phyloP scores from a whole-genome alignment of 2,329 filamentous ascomycete species.

The Ceratocystis ficicola region DNA sequence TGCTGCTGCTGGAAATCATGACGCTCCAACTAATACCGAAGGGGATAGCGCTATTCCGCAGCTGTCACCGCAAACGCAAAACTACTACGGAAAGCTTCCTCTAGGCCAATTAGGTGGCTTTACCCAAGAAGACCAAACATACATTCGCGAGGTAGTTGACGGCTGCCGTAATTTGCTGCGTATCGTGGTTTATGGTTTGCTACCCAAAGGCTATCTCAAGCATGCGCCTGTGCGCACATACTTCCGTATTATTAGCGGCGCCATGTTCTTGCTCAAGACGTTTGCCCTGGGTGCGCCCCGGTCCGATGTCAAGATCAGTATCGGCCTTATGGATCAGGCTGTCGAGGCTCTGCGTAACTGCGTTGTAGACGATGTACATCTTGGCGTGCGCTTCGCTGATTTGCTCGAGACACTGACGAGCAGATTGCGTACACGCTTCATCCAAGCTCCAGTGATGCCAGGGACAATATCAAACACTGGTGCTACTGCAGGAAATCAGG shows the following conservation, averaged over 20 bases:
- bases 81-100: constrained; percentile 52
- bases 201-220: constrained; percentile 63
- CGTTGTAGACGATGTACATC: constrained; percentile 73
- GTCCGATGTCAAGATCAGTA: constrained; percentile 62
- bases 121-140: constrained; percentile 55
- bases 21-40: constrained; percentile 29
- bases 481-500: neutral
- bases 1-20: constrained; percentile 26
- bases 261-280: constrained; percentile 74
- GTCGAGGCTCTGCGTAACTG: constrained; percentile 63
- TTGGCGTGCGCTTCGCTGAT: constrained; percentile 74
- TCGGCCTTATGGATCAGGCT: constrained; percentile 61
- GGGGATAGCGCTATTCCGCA: constrained; percentile 30
- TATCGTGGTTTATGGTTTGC: constrained; percentile 63
- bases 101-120: constrained; percentile 53
- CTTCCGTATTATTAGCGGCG: constrained; percentile 73
- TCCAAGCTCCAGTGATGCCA: constrained; percentile 40
- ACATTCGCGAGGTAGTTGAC: constrained; percentile 63
- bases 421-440: constrained; percentile 61
- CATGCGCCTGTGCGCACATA: constrained; percentile 75
- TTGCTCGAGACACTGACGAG: constrained; percentile 68
- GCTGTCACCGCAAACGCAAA: constrained; percentile 52
- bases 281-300: constrained; percentile 71
- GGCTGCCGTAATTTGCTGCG: constrained; percentile 64
- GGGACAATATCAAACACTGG: neutral